Conservation (phyloP, 2,329 filamentous ascomycete species). For the Neophaeococcomyces aloes region DNA sequence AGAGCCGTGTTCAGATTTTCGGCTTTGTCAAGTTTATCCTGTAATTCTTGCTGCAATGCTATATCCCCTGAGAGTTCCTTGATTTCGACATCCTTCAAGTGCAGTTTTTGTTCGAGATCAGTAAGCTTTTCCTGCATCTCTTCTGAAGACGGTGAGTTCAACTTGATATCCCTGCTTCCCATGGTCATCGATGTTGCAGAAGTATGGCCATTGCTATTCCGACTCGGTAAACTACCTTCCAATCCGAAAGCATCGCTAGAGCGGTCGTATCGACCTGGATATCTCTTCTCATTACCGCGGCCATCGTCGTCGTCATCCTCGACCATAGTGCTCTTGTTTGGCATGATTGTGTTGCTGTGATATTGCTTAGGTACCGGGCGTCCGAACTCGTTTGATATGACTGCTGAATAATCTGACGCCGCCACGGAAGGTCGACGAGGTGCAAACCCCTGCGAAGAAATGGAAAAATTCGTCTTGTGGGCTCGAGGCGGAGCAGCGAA, state of each 20-base stretch:
- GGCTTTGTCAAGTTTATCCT: slow-evolving; percentile 62
- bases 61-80: slow-evolving; percentile 34
- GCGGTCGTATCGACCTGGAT: slow-evolving; percentile 39
- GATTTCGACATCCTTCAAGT: slow-evolving; percentile 62
- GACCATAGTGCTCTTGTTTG: slow-evolving; percentile 95
- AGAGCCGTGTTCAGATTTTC: slow-evolving; percentile 51
- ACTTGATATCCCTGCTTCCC: slow-evolving; percentile 52
- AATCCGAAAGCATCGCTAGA: slow-evolving; percentile 56
- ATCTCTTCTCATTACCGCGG: slow-evolving; percentile 43
- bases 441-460: slow-evolving; percentile 25
- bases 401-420: slow-evolving; percentile 12
- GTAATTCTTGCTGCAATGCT: slow-evolving; percentile 66
- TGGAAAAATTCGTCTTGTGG: slow-evolving; percentile 13
- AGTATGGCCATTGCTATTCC: slow-evolving; percentile 37
- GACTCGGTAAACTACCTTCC: slow-evolving; percentile 35
- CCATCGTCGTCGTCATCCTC: slow-evolving; percentile 76
- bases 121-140: slow-evolving; percentile 65
- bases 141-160: slow-evolving; percentile 70
- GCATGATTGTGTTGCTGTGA: slow-evolving; percentile 90
- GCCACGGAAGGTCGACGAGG: slow-evolving; percentile 29
- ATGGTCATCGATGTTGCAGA: slow-evolving; percentile 37
- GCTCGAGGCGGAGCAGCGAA: slow-evolving; percentile 23
- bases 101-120: slow-evolving; percentile 57
- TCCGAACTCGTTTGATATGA: slow-evolving; percentile 49
- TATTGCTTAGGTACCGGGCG: slow-evolving; percentile 79